Evolutionary conservation across 306 rosid genomes (phyloP).

Genomic region (Canavalia gladiata): DNA sequence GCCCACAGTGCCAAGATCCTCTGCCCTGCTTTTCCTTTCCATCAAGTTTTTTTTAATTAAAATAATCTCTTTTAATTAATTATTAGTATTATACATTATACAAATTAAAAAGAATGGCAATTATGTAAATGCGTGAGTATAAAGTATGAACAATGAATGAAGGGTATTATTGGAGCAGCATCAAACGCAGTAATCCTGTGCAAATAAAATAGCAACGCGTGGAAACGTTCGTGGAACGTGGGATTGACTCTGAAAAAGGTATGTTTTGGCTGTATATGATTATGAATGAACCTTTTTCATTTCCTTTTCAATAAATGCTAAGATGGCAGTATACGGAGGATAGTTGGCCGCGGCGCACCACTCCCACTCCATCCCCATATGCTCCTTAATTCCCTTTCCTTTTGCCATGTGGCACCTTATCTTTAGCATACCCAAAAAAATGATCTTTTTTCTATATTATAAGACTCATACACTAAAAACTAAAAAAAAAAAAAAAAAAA

Average conservation of each 20-base stretch:
- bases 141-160: constrained; percentile 30
- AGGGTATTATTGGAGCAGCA: neutral
- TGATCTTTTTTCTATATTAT: no score
- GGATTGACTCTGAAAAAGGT: constrained; percentile 57
- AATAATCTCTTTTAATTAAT: no score
- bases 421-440: neutral
- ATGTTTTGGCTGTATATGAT: constrained; percentile 59
- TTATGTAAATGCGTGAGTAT: neutral
- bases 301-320: constrained; percentile 31
- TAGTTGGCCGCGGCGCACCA: constrained; percentile 22
- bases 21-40: neutral
- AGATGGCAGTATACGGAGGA: constrained; percentile 36
- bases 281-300: constrained; percentile 7
- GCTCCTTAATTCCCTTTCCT: neutral
- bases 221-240: constrained; percentile 10
- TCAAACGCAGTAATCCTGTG: neutral
- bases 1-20: neutral
- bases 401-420: constrained; percentile 46
- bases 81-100: no score
- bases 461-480: no score
- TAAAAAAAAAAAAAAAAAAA: no score
- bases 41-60: neutral
- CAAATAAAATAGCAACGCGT: constrained; percentile 45
- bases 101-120: neutral
- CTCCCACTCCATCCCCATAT: constrained; percentile 14